A percentile compares a stretch with the other conserved stretches of the same genome.
phyloP scores from a whole-genome alignment of 345 rosid genomes.

The Anastatica hierochuntica region DNA sequence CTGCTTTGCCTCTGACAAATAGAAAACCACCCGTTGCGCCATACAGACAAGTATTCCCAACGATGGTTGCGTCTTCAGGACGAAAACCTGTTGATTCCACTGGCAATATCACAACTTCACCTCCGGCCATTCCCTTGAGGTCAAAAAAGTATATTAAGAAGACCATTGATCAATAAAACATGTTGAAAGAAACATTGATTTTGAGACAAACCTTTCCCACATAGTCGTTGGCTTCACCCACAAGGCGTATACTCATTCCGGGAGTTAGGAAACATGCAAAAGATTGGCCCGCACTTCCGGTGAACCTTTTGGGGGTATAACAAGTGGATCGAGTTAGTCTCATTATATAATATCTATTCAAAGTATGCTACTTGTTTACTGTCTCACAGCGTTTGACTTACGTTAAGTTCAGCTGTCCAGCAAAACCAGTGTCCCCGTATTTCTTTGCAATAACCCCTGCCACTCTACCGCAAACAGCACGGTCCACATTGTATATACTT shows the following conservation, averaged over 20 bases:
- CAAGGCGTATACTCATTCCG: slow-evolving; percentile 84
- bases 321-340: neutral
- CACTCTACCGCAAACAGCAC: slow-evolving; percentile 83
- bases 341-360: neutral
- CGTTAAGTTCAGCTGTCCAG: slow-evolving; percentile 93
- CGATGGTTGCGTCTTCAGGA: slow-evolving; percentile 92
- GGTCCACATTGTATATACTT: slow-evolving; percentile 84
- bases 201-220: slow-evolving; percentile 74
- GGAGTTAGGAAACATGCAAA: slow-evolving; percentile 97
- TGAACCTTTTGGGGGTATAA: slow-evolving; percentile 40
- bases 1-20: slow-evolving; percentile 91
- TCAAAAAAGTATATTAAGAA: neutral
- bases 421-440: slow-evolving; percentile 93
- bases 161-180: neutral
- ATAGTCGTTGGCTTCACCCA: slow-evolving; percentile 97
- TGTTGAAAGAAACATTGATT: neutral
- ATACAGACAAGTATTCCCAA: slow-evolving; percentile 94
- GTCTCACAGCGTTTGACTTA: slow-evolving; percentile 30
- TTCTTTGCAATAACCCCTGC: slow-evolving; percentile 88
- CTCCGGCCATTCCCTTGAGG: slow-evolving; percentile 91
- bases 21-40: slow-evolving; percentile 98
- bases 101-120: slow-evolving; percentile 84
- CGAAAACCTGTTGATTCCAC: slow-evolving; percentile 62
- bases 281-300: slow-evolving; percentile 97
- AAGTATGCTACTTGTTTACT: neutral